Evolutionary conservation across 768 basidiomycete species (phyloP).

Genomic region (Boletus bicolor): DNA sequence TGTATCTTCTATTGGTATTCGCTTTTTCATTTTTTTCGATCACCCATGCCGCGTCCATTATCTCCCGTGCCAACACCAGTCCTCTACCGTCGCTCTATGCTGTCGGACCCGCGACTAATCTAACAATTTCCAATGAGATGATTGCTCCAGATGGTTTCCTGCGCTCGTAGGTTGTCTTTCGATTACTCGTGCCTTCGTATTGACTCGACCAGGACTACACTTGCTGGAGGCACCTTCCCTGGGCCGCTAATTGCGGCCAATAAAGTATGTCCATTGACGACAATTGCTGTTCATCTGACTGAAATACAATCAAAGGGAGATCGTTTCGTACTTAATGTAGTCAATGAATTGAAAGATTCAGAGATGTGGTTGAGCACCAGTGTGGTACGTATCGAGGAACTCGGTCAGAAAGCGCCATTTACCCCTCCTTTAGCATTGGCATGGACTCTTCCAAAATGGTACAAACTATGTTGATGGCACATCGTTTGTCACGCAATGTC

Average conservation of each 20-base stretch:
- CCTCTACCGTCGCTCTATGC: neutral
- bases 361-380: constrained; percentile 51
- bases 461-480: constrained; percentile 46
- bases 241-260: constrained; percentile 40
- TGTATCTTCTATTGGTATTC: constrained; percentile 10
- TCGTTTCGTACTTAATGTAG: constrained; percentile 42
- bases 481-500: constrained; percentile 36
- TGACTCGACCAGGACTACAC: constrained; percentile 16
- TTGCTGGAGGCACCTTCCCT: constrained; percentile 46
- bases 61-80: constrained; percentile 7
- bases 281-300: neutral
- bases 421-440: constrained; percentile 46
- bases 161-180: constrained; percentile 35
- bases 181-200: neutral
- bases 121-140: constrained; percentile 38
- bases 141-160: constrained; percentile 50
- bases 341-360: constrained; percentile 41
- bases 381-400: constrained; percentile 30
- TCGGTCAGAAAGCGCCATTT: neutral
- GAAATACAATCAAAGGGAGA: constrained; percentile 34
- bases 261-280: constrained; percentile 27
- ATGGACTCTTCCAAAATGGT: constrained; percentile 46
- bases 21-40: constrained; percentile 4
- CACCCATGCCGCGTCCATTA: constrained; percentile 17
- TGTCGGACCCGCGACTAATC: constrained; percentile 22